Base-by-base conservation (phyloP, 1,284 basidiomycete species). In the Tremellales sp. region DNA sequence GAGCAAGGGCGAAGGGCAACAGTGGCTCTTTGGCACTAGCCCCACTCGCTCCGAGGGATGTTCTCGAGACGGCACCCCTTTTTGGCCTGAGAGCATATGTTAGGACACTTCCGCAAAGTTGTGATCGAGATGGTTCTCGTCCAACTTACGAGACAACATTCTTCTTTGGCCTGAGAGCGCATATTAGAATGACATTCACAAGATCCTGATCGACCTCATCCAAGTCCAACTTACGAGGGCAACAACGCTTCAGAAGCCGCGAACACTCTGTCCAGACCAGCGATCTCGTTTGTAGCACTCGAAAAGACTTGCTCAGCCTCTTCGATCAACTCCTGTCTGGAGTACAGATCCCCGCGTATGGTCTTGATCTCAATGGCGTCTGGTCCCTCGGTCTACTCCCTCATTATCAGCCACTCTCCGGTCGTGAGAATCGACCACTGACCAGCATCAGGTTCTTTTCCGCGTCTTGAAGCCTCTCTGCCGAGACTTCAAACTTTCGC, bases 331-430 rank as follows among this genome's bases (percentile, higher is more conserved):
- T 83, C 78, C 21, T 63, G 60, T 8, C 63, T 53, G 9, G 68
- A 53, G 22, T 60, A 56, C 16, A 72, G 44, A 34, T 75, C 69
- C 1, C 83, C 87, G 13, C 74, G 75, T 36, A 90, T 66, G 4
- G 83, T 76, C 31, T 76, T 74, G 19, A 85, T 71, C 38, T 87
- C 80, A 3, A 82, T 81, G 4, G 76, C 76, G 53, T 86, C 85
- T 2, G 68, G 61, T 0, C 66, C 68, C 14, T 62, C 55, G n/a
- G 45, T 41, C 61, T 58, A 38, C 25, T n/a, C 78, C 70, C 16
- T 79, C 77, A 21, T 74, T 24, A 52, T 56, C 36, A 21, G 8
- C 0, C 25, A 18, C n/a, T 25, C 27, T 19, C 33, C 16, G 5
- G 2, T 6, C 3, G 42, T 26, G 22, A 24, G 22, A 43, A 24